Percentiles rank a stretch among this genome's conserved stretches.
phyloP scores from a whole-genome alignment of 2,329 filamentous ascomycete genomes.

The Fusarium mundagurra region DNA sequence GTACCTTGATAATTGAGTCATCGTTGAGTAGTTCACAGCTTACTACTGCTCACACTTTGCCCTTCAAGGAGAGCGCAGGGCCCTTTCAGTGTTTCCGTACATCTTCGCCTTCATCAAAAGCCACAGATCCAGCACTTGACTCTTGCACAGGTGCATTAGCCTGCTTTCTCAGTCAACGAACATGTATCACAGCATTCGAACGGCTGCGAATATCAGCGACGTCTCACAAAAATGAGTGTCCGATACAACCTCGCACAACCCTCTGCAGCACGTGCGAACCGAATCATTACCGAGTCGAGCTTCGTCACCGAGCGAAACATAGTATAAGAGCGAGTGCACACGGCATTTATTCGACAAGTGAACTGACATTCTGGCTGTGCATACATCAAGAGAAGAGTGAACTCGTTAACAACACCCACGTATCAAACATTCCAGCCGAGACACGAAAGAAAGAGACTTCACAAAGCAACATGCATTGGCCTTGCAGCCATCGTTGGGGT shows the following conservation, averaged over 20 bases:
- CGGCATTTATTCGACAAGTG: neutral
- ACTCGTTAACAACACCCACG: neutral
- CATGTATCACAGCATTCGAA: slow-evolving; percentile 34
- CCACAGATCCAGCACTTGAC: neutral
- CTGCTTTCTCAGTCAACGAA: neutral
- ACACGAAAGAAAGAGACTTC: neutral
- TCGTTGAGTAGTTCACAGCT: neutral
- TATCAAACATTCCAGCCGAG: neutral
- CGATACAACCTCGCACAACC: slow-evolving; percentile 23
- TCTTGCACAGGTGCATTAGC: neutral
- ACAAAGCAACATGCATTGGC: slow-evolving; percentile 34
- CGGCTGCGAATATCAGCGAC: slow-evolving; percentile 8
- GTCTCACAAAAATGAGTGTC: slow-evolving; percentile 31
- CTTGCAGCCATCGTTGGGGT: slow-evolving; percentile 39
- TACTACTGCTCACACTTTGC: neutral
- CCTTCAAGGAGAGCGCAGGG: neutral
- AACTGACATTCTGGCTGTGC: slow-evolving; percentile 6
- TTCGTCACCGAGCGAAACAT: slow-evolving; percentile 5
- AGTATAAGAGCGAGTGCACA: slow-evolving; percentile 34
- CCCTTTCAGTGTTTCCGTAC: neutral
- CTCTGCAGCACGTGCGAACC: slow-evolving; percentile 26
- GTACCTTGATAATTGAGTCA: slow-evolving; percentile 2
- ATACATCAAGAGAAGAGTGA: slow-evolving; percentile 8
- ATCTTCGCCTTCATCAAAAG: neutral
- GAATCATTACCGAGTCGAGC: slow-evolving; percentile 23